Base-by-base conservation (phyloP, 2,329 filamentous ascomycete species). In the Neopestalotiopsis sp. region DNA sequence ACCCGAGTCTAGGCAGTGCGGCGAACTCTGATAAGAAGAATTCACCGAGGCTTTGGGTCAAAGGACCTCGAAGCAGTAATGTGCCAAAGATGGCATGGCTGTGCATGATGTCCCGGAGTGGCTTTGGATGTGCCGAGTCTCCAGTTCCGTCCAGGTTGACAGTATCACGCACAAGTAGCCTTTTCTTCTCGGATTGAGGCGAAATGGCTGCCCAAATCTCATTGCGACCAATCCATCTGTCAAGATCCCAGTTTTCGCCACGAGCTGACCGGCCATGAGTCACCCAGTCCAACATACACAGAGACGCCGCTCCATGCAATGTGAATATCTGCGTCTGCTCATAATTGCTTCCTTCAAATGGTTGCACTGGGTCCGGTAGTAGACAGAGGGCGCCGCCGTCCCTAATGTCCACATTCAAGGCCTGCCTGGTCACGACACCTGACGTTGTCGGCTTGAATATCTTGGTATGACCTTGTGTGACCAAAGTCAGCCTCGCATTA, bases 211-310 rank as follows among this genome's bases (percentile, higher is more conserved):
- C 78, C 90, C 92, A 95, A n/a, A 98, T 87, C 81, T 99, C 96
- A 77, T 98, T 98, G 72, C 92, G 88, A 10, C 94, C 94, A 69
- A 85, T 89, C 90, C 96, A 98, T 71, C 86, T 87, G 68, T 87
- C 83, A 70, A 98, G 90, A 73, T 91, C 91, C 96, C 96, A 99
- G 71, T 94, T 87, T 81, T 99, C 96, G 30, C 94, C 95, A 61
- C 93, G 89, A 4, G 96, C 95, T 4, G 86, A 89, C 20, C 96
- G 89, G 7, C 96, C 96, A 76, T 95, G 93, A 2, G 91, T 97
- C 6, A 98, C 94, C 96, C 96, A 99, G 80, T 99, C 96, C 60
- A 97, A 84, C 2, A 97, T 86, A 77, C 94, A 97, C 14, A 98
- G 81, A 56, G 91, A 90, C 74, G 85, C 88, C 5, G 76, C 80